phyloP scores from a whole-genome alignment of 768 basidiomycete species.

The Trametes cinnabarina region DNA sequence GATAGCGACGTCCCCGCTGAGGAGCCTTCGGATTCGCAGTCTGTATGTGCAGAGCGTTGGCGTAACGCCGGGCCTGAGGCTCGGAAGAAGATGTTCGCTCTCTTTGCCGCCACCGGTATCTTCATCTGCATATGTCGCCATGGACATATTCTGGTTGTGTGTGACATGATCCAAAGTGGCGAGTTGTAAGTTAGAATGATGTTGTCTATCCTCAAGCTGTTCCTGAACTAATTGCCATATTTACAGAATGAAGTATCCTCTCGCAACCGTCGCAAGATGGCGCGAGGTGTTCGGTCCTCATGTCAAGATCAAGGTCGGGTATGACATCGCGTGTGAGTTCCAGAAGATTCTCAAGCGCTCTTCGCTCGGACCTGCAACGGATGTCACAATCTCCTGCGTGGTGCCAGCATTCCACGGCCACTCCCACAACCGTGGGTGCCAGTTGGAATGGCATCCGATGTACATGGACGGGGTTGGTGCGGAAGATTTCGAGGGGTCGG shows the following conservation, averaged over 20 bases:
- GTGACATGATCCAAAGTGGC: slow-evolving; percentile 29
- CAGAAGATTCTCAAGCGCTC: slow-evolving; percentile 16
- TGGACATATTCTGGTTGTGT: slow-evolving; percentile 19
- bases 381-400: slow-evolving; percentile 12
- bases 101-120: slow-evolving; percentile 23
- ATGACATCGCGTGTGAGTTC: slow-evolving; percentile 31
- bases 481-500: slow-evolving; percentile 29
- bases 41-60: slow-evolving; percentile 21
- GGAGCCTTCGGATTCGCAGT: background rate
- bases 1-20: background rate
- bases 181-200: slow-evolving; percentile 30
- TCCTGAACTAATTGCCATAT: background rate
- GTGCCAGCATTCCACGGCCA: slow-evolving; percentile 32
- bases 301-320: slow-evolving; percentile 19
- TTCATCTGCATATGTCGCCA: slow-evolving; percentile 24
- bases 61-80: slow-evolving; percentile 15
- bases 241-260: slow-evolving; percentile 25
- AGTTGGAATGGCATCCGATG: slow-evolving; percentile 29
- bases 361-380: slow-evolving; percentile 14
- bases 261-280: slow-evolving; percentile 20
- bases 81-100: slow-evolving; percentile 23
- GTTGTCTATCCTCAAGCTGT: background rate
- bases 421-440: slow-evolving; percentile 30
- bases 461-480: slow-evolving; percentile 26
- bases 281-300: slow-evolving; percentile 20